Conservation (phyloP, 768 basidiomycete species). For the Mycena amicta region DNA sequence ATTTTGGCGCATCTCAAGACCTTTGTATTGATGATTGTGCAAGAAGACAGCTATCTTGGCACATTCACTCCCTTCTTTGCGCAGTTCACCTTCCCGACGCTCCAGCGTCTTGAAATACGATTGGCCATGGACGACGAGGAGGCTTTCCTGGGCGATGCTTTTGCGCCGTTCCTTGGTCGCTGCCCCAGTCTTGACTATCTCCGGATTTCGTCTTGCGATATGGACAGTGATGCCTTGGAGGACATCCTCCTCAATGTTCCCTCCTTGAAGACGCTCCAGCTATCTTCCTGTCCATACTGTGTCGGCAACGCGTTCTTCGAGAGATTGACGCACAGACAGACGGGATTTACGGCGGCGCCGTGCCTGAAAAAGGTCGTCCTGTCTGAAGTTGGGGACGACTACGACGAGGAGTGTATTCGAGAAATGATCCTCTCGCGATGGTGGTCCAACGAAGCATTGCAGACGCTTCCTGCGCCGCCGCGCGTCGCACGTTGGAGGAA, state of each 20-base stretch:
- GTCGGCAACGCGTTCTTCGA: conserved; percentile 1
- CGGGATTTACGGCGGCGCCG: neutral
- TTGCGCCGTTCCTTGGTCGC: neutral
- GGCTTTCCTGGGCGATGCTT: neutral
- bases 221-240: neutral
- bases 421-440: conserved; percentile 1
- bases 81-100: neutral
- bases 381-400: neutral
- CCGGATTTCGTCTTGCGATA: neutral
- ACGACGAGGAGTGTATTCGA: neutral
- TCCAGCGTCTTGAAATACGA: neutral
- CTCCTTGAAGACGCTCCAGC: neutral
- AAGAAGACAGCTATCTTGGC: neutral
- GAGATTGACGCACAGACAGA: neutral
- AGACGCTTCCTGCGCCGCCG: neutral
- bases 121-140: no score
- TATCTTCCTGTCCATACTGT: neutral
- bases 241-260: neutral
- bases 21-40: neutral
- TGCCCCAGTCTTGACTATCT: neutral
- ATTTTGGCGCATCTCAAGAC: neutral
- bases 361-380: neutral
- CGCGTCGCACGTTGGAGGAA: neutral
- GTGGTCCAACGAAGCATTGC: neutral
- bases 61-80: neutral